These are phyloP conservation scores for Cordyceps pruinosa DNA, from an alignment of 2,329 filamentous ascomycete genomes.

Conservation along the genomic window DNA sequence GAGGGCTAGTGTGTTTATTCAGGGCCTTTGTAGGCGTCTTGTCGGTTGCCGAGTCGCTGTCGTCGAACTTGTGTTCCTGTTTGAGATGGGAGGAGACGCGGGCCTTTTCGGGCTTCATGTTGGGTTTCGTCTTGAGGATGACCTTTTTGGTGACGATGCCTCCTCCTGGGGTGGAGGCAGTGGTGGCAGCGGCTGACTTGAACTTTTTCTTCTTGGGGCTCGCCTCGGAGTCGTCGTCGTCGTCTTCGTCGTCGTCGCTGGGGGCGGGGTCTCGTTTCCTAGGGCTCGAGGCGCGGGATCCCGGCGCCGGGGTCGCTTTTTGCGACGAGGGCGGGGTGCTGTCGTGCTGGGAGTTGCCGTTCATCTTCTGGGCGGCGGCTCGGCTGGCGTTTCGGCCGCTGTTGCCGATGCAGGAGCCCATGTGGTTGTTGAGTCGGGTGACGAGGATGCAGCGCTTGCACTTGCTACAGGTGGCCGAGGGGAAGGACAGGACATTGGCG, in stretches of 20 bases:
- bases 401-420: constrained; percentile 62
- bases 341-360: constrained; percentile 48
- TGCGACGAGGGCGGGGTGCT: constrained; percentile 56
- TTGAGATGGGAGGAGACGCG: constrained; percentile 45
- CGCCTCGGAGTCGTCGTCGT: constrained; percentile 45
- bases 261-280: constrained; percentile 44
- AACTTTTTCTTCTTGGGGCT: constrained; percentile 53
- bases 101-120: constrained; percentile 48
- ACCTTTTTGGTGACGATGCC: constrained; percentile 48
- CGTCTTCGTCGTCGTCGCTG: constrained; percentile 48
- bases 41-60: constrained; percentile 18
- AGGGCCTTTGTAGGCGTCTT: constrained; percentile 30
- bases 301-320: constrained; percentile 52
- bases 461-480: constrained; percentile 60
- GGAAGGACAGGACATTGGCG: constrained; percentile 56
- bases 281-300: constrained; percentile 47
- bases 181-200: constrained; percentile 32
- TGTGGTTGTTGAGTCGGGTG: constrained; percentile 59
- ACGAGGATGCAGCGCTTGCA: constrained; percentile 61
- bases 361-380: constrained; percentile 57
- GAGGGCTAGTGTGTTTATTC: constrained; percentile 31
- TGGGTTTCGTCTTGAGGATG: constrained; percentile 46
- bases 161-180: too few relatives aligned
- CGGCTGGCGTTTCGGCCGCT: constrained; percentile 56
- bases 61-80: constrained; percentile 38